Base-by-base conservation (phyloP, 2,329 filamentous ascomycete species). In the Alternaria metachromatica region DNA sequence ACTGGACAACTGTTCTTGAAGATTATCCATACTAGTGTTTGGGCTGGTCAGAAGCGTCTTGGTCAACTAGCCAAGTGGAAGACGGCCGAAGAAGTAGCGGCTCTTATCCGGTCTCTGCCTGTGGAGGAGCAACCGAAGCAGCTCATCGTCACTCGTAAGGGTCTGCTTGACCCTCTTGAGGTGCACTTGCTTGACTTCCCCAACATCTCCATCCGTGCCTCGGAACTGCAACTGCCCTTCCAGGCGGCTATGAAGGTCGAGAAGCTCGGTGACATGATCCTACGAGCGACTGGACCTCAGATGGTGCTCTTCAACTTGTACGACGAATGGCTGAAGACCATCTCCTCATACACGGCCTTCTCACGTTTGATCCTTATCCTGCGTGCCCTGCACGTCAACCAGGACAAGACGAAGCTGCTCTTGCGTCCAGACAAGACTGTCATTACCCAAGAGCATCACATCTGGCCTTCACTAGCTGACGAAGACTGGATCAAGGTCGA, bases 401-500 rank as follows among this genome's bases (percentile, higher is more conserved):
- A 94, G 55, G 96, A 99, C 81, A 98, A 98, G 88, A 97, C 96
- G 0, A 99, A 99, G 84, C 87, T 99, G 60, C 88, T 99, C 18
- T 84, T 99, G 45, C 90, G 96, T 55, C 96, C 96, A 0, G 96
- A 99, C 84, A 98, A 97, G 89, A 97, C 91, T 1, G 94, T 99
- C 68, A 97, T 99, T 75, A 99, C 96, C 0, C 94, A 98, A 73
- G 94, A 98, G 76, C 96, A 99, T 82, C 96, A 99, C 80, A 99
- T 99, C 78, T 99, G 96, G 96, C 96, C 96, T 1, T 91, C 93
- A 0, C 84, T 99, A 59, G 90, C 92, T 0, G 96, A 99, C 69
- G 96, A 99, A 73, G 94, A 97, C 67, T 99, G 96, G 96, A 96
- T 99, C 82, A 97, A 97, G 88, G 93, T 99, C n/a, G 96, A 99